A percentile compares a stretch with the other conserved stretches of the same genome.
phyloP scores from a whole-genome alignment of 768 basidiomycete species.

The Hygrocybe punicea region DNA sequence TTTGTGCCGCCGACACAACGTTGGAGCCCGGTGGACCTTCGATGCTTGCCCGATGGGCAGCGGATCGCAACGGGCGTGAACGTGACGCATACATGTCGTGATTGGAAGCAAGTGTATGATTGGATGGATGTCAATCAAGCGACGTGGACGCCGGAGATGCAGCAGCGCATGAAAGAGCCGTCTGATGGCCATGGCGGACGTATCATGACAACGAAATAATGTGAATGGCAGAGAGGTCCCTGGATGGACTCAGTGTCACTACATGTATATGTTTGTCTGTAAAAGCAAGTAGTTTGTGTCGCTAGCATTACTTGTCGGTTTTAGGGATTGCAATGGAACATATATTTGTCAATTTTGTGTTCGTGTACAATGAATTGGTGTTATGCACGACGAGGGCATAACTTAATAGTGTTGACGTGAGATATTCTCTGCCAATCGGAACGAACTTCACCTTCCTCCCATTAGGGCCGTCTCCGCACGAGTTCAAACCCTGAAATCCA shows the following conservation, averaged over 20 bases:
- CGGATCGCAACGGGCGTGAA: neutral
- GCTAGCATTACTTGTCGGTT: too few species aligned
- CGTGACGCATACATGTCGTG: slow-evolving; percentile 9
- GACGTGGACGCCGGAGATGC: slow-evolving; percentile 2
- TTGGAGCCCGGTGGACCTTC: slow-evolving; percentile 33
- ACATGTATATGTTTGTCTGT: too few species aligned
- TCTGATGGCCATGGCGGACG: slow-evolving; percentile 3
- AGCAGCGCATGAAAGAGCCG: neutral
- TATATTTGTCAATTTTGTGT: neutral
- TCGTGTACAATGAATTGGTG: neutral
- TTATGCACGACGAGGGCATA: neutral
- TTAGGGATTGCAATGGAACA: neutral
- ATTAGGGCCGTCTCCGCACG: neutral
- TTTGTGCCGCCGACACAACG: slow-evolving; percentile 40
- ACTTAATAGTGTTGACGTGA: neutral
- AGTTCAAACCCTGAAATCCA: neutral
- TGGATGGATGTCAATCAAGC: slow-evolving; percentile 2
- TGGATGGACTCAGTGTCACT: neutral
- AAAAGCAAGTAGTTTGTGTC: neutral
- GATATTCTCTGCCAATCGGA: neutral
- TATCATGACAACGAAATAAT: neutral
- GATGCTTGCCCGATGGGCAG: neutral
- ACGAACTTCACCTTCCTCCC: neutral
- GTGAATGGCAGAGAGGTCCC: neutral
- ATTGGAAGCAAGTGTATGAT: slow-evolving; percentile 9